Evolutionary conservation across 1,139 yeast genomes (phyloP).

Genomic region (Geotrichum bryndzae): DNA sequence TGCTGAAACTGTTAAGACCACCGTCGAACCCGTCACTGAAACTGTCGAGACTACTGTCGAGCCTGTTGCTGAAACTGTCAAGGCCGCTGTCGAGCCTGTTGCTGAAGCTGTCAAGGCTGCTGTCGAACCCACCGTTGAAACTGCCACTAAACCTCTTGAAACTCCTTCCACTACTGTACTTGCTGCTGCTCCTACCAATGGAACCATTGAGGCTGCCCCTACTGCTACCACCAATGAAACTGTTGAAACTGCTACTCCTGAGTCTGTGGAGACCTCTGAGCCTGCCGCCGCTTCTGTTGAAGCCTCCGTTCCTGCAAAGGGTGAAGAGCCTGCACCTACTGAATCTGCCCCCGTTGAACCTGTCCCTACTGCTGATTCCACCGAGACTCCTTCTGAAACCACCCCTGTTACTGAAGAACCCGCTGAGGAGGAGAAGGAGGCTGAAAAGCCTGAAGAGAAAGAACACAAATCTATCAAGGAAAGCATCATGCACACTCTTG

Average conservation of each 20-base stretch:
- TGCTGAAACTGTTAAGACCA: background rate
- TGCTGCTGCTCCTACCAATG: background rate
- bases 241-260: background rate
- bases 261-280: background rate
- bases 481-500: constrained; percentile 7
- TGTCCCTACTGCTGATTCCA: background rate
- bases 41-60: background rate
- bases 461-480: background rate
- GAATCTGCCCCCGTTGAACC: background rate
- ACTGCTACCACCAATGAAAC: background rate
- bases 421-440: background rate
- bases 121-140: background rate
- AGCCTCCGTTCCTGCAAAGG: background rate
- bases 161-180: background rate
- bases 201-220: background rate
- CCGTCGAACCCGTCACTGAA: background rate
- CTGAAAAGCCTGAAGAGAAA: background rate
- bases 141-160: background rate
- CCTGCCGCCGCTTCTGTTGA: background rate
- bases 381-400: background rate
- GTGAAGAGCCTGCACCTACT: background rate
- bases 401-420: background rate
- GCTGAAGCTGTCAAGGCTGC: background rate
- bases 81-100: background rate
- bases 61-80: constrained; percentile 1